A percentile compares a stretch with the other conserved stretches of the same genome.
Evolutionary conservation across 257 asterid species (phyloP).

Genomic region (Penstemon barbatus): DNA sequence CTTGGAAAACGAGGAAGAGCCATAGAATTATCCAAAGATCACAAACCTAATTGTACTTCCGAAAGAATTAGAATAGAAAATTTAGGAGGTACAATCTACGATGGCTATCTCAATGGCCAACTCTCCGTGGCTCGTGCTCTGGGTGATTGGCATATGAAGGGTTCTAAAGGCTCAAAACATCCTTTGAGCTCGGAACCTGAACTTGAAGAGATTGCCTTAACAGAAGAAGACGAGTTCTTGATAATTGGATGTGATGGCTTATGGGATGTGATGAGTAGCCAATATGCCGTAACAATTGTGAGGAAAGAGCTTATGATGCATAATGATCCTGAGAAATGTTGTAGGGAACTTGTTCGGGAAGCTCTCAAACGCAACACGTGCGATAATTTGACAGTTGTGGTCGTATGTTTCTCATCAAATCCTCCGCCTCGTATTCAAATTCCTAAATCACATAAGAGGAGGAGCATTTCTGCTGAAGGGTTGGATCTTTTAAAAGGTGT

Average conservation of each 20-base stretch:
- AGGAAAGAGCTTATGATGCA: constrained; percentile 79
- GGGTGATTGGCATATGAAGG: constrained; percentile 94
- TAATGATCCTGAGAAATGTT: constrained; percentile 75
- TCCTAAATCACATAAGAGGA: constrained; percentile 44
- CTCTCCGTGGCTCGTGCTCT: constrained; percentile 86
- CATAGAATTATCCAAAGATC: constrained; percentile 75
- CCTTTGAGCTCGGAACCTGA: constrained; percentile 83
- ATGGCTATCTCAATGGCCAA: constrained; percentile 89
- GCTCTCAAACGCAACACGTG: constrained; percentile 54
- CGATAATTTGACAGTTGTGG: constrained; percentile 49
- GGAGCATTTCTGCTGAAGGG: constrained; percentile 63
- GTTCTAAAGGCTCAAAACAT: constrained; percentile 61
- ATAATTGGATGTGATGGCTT: constrained; percentile 86
- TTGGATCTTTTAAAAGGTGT: constrained; percentile 54
- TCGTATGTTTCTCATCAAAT: constrained; percentile 46
- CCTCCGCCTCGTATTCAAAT: constrained; percentile 50
- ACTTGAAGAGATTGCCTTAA: constrained; percentile 57
- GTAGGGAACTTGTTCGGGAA: constrained; percentile 55
- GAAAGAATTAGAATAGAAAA: constrained; percentile 73
- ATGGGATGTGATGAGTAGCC: constrained; percentile 97
- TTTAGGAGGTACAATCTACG: constrained; percentile 74
- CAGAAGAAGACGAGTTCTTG: constrained; percentile 84
- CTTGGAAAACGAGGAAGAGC: constrained; percentile 85
- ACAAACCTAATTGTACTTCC: constrained; percentile 74
- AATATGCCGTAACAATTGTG: constrained; percentile 78